Conservation (phyloP, 306 rosid species). For the Myrica gale region DNA sequence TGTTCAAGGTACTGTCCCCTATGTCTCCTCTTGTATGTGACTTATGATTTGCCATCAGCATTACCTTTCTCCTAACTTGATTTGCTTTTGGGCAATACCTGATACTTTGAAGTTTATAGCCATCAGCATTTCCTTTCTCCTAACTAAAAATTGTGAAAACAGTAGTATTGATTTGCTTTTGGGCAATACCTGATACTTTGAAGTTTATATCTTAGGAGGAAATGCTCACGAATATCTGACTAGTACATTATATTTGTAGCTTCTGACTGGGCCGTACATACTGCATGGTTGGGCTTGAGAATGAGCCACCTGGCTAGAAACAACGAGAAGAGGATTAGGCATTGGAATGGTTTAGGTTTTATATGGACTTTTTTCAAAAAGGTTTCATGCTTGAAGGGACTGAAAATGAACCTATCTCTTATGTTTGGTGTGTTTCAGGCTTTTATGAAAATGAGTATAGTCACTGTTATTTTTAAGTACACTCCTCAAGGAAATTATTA, state of each 20-base stretch:
- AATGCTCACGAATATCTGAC: background rate
- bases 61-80: slow-evolving; percentile 15
- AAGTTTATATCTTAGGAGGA: background rate
- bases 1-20: slow-evolving; percentile 66
- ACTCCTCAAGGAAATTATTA: background rate
- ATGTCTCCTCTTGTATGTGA: slow-evolving; percentile 1
- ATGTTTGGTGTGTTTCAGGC: background rate
- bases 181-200: background rate
- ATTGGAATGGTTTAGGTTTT: background rate
- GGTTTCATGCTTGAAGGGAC: background rate
- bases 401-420: background rate
- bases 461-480: background rate
- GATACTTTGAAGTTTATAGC: background rate
- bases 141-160: slow-evolving; percentile 1
- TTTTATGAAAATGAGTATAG: background rate
- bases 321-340: background rate
- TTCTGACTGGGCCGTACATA: background rate
- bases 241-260: background rate
- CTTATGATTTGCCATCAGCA: background rate
- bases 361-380: background rate
- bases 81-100: background rate
- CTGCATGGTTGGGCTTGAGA: background rate
- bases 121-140: slow-evolving; percentile 1
- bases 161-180: slow-evolving; percentile 4
- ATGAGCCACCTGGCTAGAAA: background rate